Percentiles rank a stretch among this genome's conserved stretches.
These are phyloP conservation scores for Begonia peltatifolia DNA, from an alignment of 306 rosid genomes.

Conservation along the genomic window DNA sequence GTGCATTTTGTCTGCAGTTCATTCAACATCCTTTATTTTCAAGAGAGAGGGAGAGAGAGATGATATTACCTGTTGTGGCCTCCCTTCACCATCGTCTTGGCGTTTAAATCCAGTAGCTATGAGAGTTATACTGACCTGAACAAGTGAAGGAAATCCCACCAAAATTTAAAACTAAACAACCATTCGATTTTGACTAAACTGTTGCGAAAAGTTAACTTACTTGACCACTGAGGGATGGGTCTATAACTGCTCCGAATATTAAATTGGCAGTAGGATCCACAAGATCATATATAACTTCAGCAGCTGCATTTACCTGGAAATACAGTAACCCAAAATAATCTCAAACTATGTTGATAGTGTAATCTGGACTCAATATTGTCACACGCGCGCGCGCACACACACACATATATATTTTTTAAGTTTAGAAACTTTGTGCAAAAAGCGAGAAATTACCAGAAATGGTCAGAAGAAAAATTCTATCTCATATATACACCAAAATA, in stretches of 20 bases:
- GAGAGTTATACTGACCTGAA: constrained; percentile 87
- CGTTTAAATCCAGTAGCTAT: constrained; percentile 99
- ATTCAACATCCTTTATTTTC: too few species aligned
- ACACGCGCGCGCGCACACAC: too few species aligned
- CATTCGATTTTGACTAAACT: too few species aligned
- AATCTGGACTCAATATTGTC: too few species aligned
- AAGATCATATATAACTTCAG: constrained; percentile 97
- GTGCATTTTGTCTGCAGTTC: too few species aligned
- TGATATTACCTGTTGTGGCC: constrained; percentile 51
- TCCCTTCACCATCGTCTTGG: constrained; percentile 84
- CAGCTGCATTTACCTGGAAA: constrained; percentile 91
- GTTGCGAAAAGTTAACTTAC: constrained; percentile 27
- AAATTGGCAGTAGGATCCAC: constrained; percentile 96
- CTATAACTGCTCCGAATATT: constrained; percentile 96
- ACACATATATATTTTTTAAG: too few species aligned
- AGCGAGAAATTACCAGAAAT: too few species aligned
- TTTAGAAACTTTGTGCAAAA: too few species aligned
- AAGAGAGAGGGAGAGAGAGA: background rate
- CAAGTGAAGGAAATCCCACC: background rate
- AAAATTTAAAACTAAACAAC: too few species aligned
- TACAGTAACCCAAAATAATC: background rate
- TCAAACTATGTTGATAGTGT: too few species aligned
- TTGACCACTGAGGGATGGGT: constrained; percentile 95
- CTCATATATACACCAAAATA: too few species aligned
- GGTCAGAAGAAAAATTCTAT: too few species aligned